phyloP scores from a whole-genome alignment of 2,329 filamentous ascomycete species.

The Xylariaceae sp. region DNA sequence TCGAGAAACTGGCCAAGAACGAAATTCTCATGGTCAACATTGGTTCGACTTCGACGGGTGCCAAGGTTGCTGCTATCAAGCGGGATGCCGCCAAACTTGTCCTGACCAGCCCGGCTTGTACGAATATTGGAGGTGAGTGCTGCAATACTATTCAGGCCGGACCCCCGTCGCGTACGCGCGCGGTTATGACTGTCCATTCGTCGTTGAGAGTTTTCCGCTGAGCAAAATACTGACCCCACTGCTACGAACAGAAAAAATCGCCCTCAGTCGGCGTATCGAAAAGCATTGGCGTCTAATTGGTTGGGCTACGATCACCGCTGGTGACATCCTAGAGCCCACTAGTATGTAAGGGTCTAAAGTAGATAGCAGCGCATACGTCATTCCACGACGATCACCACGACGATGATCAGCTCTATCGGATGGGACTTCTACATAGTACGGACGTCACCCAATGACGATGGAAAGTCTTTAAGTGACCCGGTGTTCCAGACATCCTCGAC shows the following conservation, averaged over 20 bases:
- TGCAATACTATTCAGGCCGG: neutral
- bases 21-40: slow-evolving; percentile 99
- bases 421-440: neutral
- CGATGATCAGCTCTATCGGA: neutral
- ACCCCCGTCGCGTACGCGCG: neutral
- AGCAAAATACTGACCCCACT: slow-evolving; percentile 6
- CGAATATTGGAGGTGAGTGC: slow-evolving; percentile 63
- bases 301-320: slow-evolving; percentile 38
- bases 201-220: too few species aligned
- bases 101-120: slow-evolving; percentile 90
- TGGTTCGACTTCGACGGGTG: slow-evolving; percentile 92
- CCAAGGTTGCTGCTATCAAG: slow-evolving; percentile 95
- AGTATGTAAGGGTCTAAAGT: slow-evolving; percentile 11
- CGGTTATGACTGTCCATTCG: too few species aligned
- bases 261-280: slow-evolving; percentile 91
- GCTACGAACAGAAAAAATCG: slow-evolving; percentile 71
- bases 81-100: slow-evolving; percentile 94
- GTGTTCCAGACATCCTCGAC: neutral
- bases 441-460: neutral
- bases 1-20: slow-evolving; percentile 96
- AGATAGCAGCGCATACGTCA: neutral
- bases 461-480: neutral
- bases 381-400: slow-evolving; percentile 1
- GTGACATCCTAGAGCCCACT: slow-evolving; percentile 18
- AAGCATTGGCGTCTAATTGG: slow-evolving; percentile 40